phyloP scores from a whole-genome alignment of 257 asterid genomes.

The Agastache rugosa region DNA sequence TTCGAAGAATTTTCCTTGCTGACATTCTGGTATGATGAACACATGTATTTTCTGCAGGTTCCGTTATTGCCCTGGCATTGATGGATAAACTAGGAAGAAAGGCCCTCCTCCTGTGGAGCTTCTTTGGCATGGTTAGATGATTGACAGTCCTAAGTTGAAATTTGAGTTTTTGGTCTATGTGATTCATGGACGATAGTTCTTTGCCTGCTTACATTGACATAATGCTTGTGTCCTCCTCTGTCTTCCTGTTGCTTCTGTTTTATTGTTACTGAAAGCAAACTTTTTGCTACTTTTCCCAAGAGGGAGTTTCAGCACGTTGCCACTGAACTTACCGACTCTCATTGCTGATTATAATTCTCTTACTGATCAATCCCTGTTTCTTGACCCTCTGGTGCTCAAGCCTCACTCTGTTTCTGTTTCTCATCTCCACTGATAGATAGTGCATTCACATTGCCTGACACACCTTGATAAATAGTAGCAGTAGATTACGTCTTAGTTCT shows the following conservation, averaged over 20 bases:
- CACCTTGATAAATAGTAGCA: background rate
- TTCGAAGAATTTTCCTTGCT: conserved; percentile 2
- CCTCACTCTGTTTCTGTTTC: background rate
- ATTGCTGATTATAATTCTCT: background rate
- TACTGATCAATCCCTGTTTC: background rate
- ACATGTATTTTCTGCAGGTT: conserved; percentile 56
- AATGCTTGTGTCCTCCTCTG: background rate
- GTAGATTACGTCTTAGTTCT: background rate
- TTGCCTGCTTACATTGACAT: background rate
- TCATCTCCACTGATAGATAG: too few relatives aligned
- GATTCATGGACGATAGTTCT: conserved; percentile 4
- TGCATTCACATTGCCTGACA: background rate
- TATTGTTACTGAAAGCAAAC: background rate
- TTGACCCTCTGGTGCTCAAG: background rate
- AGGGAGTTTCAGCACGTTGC: background rate
- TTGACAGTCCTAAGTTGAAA: background rate
- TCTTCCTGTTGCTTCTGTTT: background rate
- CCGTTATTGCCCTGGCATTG: conserved; percentile 72
- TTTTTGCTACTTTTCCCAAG: background rate
- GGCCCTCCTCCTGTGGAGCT: conserved; percentile 90
- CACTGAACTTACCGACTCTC: background rate
- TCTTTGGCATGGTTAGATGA: conserved; percentile 88
- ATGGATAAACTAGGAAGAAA: conserved; percentile 94
- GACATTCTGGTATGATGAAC: conserved; percentile 9
- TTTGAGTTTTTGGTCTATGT: conserved; percentile 7